Conservation (phyloP, 495 filamentous ascomycete genomes). For the Aspergillus steynii region DNA sequence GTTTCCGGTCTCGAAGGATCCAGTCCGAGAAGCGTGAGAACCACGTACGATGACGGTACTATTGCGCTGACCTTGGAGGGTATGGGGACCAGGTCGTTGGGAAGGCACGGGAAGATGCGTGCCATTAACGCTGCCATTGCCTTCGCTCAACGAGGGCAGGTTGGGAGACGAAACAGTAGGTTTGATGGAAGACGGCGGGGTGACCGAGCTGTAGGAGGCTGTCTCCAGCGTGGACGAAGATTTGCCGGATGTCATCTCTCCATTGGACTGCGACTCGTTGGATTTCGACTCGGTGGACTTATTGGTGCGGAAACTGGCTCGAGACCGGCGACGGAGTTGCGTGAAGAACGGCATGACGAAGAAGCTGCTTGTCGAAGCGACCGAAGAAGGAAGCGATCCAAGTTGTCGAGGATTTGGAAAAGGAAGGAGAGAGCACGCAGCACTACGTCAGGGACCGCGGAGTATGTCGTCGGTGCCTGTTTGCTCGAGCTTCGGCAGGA, state of each 20-base stretch:
- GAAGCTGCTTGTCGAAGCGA: not conserved
- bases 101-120: conserved; percentile 38
- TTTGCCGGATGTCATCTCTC: conserved; percentile 51
- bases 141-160: conserved; percentile 54
- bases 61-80: conserved; percentile 49
- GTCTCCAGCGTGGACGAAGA: conserved; percentile 68
- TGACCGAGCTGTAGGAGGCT: conserved; percentile 52
- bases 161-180: conserved; percentile 54
- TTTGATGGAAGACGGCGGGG: conserved; percentile 60
- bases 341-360: conserved; percentile 67
- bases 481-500: not conserved
- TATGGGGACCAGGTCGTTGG: conserved; percentile 46
- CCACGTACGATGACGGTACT: conserved; percentile 46
- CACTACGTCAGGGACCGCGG: not conserved
- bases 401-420: not conserved
- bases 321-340: conserved; percentile 72
- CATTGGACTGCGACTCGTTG: conserved; percentile 43
- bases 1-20: not conserved
- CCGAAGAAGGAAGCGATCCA: not conserved
- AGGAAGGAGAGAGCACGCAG: conserved; percentile 6
- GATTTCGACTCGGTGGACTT: conserved; percentile 57
- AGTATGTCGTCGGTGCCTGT: not conserved
- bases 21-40: not conserved
- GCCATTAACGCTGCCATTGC: conserved; percentile 33
- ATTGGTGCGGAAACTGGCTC: conserved; percentile 60